Base-by-base conservation (phyloP, 345 rosid species). In the Punica granatum region DNA sequence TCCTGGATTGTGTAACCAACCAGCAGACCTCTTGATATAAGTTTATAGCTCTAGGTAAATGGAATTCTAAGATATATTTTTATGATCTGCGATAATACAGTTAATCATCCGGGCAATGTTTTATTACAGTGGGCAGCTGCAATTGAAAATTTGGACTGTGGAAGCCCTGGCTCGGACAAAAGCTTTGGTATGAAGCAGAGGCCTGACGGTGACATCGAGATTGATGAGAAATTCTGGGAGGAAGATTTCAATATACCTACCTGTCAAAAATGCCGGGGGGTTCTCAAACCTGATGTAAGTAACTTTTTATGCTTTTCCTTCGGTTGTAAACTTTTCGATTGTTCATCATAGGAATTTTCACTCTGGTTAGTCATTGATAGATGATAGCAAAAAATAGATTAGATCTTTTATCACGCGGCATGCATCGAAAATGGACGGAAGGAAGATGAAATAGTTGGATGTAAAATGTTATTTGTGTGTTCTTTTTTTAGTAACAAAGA, bases 161-260 rank as follows among this genome's bases (percentile, higher is more conserved):
- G 89, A 19, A 80, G 42, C 60, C 86, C 94, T 60, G 92, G 92
- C 49, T 90, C 97, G 34, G 96, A 90, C 72, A 82, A 88, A 83
- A 88, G 86, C 84, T 90, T 93, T 76, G 97, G 98, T 75, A 93
- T 90, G 98, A 89, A 85, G 79, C 96, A 90, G 79, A 88, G 97
- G 70, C 98, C 97, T 63, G 96, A 87, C 73, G 96, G 96, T 61
- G 98, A 93, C 82, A 89, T 90, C 60, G 96, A 90, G 90, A 89
- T 93, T 56, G 92, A 93, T 25, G 96, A 88, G 78, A 90, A 87
- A 84, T 90, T 88, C 75, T 93, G 97, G 96, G 97, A 90, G 81
- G 93, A 88, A 69, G 91, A 88, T 78, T 88, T 87, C 74, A 73
- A 64, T 70, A 79, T 93, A 61, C 98, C 98, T 21, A 82, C 87